These are phyloP conservation scores for Silene vulgaris DNA, from an alignment of 179 eudicot genomes.

Conservation along the genomic window DNA sequence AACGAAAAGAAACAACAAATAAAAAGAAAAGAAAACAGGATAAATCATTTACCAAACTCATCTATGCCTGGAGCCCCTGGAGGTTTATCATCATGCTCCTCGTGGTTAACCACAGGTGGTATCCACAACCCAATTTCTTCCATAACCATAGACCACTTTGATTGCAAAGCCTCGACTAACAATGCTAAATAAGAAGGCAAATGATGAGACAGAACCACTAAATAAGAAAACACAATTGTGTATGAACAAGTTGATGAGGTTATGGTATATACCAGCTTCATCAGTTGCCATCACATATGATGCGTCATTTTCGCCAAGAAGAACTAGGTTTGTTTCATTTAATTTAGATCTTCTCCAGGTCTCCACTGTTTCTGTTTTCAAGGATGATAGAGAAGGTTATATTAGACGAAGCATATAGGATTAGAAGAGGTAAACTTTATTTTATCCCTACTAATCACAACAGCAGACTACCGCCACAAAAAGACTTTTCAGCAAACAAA, in stretches of 20 bases:
- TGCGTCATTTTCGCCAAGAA: slow-evolving; percentile 33
- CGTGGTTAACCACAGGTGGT: slow-evolving; percentile 46
- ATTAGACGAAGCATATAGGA: slow-evolving; percentile 14
- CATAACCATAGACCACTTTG: slow-evolving; percentile 57
- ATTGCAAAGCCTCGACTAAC: slow-evolving; percentile 51
- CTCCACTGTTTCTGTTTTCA: slow-evolving; percentile 63
- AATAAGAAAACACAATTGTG: neutral
- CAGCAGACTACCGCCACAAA: neutral
- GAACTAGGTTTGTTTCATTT: slow-evolving; percentile 44
- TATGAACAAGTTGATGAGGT: slow-evolving; percentile 13
- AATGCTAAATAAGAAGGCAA: slow-evolving; percentile 34
- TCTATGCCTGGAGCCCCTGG: slow-evolving; percentile 66
- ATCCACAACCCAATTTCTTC: slow-evolving; percentile 82
- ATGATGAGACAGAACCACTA: too few relatives aligned
- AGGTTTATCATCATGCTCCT: slow-evolving; percentile 79
- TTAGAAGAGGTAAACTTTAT: neutral
- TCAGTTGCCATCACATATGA: slow-evolving; percentile 40
- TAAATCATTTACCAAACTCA: slow-evolving; percentile 53
- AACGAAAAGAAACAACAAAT: too few relatives aligned
- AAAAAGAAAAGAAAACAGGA: neutral
- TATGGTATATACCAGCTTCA: slow-evolving; percentile 67
- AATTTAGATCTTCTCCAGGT: slow-evolving; percentile 65
- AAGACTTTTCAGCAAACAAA: too few relatives aligned
- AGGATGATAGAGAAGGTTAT: neutral
- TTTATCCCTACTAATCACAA: neutral